These are phyloP conservation scores for Helminthosporium solani DNA, from an alignment of 2,329 filamentous ascomycete genomes.

Conservation along the genomic window DNA sequence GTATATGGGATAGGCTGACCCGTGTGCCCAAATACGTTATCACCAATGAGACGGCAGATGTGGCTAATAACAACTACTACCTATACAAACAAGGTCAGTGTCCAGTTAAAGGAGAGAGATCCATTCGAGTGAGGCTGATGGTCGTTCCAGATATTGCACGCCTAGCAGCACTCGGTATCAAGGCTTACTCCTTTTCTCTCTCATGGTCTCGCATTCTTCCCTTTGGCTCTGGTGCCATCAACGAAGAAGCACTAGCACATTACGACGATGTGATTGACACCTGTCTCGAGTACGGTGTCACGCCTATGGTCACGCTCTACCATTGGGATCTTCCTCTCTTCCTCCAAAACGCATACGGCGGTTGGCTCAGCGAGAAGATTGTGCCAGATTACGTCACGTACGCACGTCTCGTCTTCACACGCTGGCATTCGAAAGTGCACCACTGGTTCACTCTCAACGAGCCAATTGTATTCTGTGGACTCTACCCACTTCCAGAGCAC, in stretches of 20 bases:
- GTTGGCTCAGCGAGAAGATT: slow-evolving; percentile 34
- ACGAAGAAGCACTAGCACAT: slow-evolving; percentile 73
- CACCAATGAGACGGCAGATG: slow-evolving; percentile 50
- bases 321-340: slow-evolving; percentile 77
- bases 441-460: slow-evolving; percentile 49
- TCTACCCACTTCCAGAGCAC: slow-evolving; percentile 33
- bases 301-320: slow-evolving; percentile 80
- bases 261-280: slow-evolving; percentile 79
- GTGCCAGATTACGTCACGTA: slow-evolving; percentile 44
- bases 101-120: neutral
- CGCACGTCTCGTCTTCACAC: slow-evolving; percentile 41
- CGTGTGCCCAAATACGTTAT: slow-evolving; percentile 25
- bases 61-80: slow-evolving; percentile 50
- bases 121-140: neutral
- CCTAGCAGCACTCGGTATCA: slow-evolving; percentile 37
- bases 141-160: slow-evolving; percentile 38
- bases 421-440: slow-evolving; percentile 43
- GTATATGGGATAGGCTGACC: slow-evolving; percentile 44
- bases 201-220: slow-evolving; percentile 84
- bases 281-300: slow-evolving; percentile 72
- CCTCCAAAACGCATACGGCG: slow-evolving; percentile 40
- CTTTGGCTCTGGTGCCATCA: slow-evolving; percentile 78
- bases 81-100: slow-evolving; percentile 46
- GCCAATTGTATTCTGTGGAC: slow-evolving; percentile 36
- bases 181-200: slow-evolving; percentile 76